Base-by-base conservation (phyloP, 257 asterid species). In the Solanum bulbocastanum region DNA sequence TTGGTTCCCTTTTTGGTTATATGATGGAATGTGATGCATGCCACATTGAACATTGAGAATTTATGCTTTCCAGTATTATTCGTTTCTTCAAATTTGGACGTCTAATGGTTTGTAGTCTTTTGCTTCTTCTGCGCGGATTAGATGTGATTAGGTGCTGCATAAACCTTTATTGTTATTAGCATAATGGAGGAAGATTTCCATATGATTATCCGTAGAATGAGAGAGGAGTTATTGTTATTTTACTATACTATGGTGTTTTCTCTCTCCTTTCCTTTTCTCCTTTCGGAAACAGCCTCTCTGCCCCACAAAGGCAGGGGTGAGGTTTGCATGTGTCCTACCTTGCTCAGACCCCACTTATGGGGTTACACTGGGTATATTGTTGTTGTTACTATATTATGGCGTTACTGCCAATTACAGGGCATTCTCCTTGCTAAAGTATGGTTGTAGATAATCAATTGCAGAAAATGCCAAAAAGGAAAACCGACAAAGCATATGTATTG, bases 401-500 rank as follows among this genome's bases (percentile, higher is more conserved):
- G 3, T 68, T 60, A 52, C 18, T 20, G 25, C 68, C 58, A 56
- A 81, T 44, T 87, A 30, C 68, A 65, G 87, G 68, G 72, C 39
- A 46, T 81, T 90, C 87, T 86, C 36, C 73, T 83, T 79, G 86
- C 96, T 93, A 89, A 94, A 89, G 87, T 76, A 66, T 88, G 62
- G 87, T 82, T 93, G 87, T 94, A 97, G 99, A 97, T 92, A 95
- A 95, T 18, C 99, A 97, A 92, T 94, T 97, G 96, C 99, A 97
- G 98, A 97, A 96, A 94, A 96, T 97, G 96, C 99, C 99, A 35
- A 96, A 96, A 91, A 90, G 99, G 89, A 97, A 96, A 91, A 97
- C 99, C 9, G 99, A 97, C 92, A 95, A 94, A 84, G 93, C 99
- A 36, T 97, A 97, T 91, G 99, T 95, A 86, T 89, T 97, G 96